phyloP scores from a whole-genome alignment of 331 rosid genomes.

The Malus hybrid region DNA sequence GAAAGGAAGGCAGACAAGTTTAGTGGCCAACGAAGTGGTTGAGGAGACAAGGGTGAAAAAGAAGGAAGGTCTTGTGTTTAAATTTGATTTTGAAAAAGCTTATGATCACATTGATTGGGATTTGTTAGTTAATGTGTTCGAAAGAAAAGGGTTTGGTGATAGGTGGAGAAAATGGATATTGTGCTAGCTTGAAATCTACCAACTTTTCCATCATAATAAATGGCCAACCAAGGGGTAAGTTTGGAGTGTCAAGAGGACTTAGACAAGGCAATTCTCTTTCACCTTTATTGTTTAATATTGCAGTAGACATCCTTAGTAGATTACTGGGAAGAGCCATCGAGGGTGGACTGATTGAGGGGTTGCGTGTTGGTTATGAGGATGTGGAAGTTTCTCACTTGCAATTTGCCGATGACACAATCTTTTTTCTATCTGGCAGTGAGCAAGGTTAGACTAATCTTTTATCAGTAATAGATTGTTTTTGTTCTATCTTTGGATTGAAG shows the following conservation, averaged over 20 bases:
- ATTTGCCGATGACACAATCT: background rate
- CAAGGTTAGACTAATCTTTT: background rate
- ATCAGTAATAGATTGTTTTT: background rate
- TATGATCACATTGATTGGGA: background rate
- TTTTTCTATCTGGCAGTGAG: background rate
- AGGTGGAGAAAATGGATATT: too few species aligned
- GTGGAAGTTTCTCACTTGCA: background rate
- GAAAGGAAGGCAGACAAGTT: background rate
- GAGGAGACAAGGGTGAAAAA: background rate
- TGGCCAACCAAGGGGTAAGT: too few species aligned
- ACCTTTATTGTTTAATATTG: too few species aligned
- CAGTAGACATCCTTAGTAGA: background rate
- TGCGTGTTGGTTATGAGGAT: background rate
- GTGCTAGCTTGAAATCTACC: too few species aligned
- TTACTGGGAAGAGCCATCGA: background rate
- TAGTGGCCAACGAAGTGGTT: background rate
- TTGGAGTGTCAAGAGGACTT: too few species aligned
- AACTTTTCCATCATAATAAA: too few species aligned
- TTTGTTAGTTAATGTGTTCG: too few species aligned
- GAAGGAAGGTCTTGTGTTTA: background rate
- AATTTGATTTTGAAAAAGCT: background rate
- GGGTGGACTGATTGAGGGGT: background rate
- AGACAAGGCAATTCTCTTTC: too few species aligned
- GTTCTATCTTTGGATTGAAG: background rate
- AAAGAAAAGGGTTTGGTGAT: too few species aligned